Conservation (phyloP, 495 filamentous ascomycete species). For the Hyaloscypha finlandica region DNA sequence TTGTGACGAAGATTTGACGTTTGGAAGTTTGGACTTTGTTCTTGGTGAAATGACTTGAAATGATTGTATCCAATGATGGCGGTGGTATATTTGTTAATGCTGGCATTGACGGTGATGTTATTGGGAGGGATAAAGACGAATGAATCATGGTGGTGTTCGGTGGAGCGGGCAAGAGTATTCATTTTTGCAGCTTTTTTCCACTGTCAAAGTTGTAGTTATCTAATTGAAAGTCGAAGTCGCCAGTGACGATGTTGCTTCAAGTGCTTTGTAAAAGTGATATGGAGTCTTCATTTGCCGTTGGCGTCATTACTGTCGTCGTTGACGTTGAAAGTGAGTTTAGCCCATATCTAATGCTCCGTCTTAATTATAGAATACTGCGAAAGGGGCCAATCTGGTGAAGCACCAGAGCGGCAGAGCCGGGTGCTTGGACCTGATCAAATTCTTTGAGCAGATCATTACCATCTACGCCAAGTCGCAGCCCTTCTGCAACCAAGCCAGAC, state of each 20-base stretch:
- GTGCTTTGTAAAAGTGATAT: background rate
- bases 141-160: background rate
- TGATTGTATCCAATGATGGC: background rate
- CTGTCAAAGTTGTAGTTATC: background rate
- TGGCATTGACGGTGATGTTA: background rate
- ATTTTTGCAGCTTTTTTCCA: background rate
- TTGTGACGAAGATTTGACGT: constrained; percentile 18
- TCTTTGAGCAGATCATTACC: background rate
- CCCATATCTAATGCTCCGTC: background rate
- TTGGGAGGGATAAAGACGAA: no score
- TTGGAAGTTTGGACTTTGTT: background rate
- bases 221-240: background rate
- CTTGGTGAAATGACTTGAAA: background rate
- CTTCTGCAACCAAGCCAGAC: background rate
- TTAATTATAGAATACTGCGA: background rate
- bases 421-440: background rate
- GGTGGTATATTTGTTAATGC: background rate
- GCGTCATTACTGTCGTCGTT: background rate
- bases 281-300: background rate
- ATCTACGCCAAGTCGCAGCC: background rate
- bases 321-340: background rate
- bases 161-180: background rate
- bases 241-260: background rate
- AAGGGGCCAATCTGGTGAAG: background rate
- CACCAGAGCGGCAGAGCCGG: background rate